Evolutionary conservation across 257 asterid genomes (phyloP), one percentile per base, ranked within the genome.

Genomic region (Ajuga chamaepitys): DNA sequence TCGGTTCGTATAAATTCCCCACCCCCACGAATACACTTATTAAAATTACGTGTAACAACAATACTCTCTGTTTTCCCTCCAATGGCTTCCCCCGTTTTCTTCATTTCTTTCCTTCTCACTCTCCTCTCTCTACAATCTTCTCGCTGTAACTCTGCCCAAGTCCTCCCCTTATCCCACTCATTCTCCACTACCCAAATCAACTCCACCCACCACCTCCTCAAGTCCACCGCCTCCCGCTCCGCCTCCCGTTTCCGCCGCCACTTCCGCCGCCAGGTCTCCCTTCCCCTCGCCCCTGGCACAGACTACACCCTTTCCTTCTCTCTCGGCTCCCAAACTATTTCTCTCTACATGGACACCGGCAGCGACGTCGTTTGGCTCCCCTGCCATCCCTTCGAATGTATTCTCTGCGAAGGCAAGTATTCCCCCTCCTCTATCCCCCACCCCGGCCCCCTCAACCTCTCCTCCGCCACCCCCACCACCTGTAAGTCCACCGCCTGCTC

Each of bases 361-460:
- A 93, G 98, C 71, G 97, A 93, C 71, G 76, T 93, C 72, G 94
- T 93, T 63, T 93, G 98, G 98, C 82, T 93, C 58, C 98, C 98
- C 46, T 93, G 97, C 67, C 89, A 74, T 65, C 98, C 98, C 0
- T 93, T 93, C 44, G 80, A 80, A 3, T 93, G 98, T 62, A 89
- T 93, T 0, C 95, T 93, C 72, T 93, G 98, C 65, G 98, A 93
- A 30, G 97, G 91, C 41, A 72, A 92, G 37, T 87, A 75, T 17
- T 80, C 82, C 32, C 96, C 93, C 17, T 28, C 77, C 67, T 20
- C 83, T 50, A 73, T 86, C 22, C 84, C 89, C 25, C 48, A 79
- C 50, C 78, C 95, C 7, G 65, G 65, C 28, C 98, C 98, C 2
- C 84, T 92, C 48, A 89, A 85, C 63, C 71, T 87, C 78, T 66